Percentiles rank a stretch among this genome's conserved stretches.
Evolutionary conservation across 192 early-diverging fungal genomes (phyloP).

Genomic region (Backusella australiensis): DNA sequence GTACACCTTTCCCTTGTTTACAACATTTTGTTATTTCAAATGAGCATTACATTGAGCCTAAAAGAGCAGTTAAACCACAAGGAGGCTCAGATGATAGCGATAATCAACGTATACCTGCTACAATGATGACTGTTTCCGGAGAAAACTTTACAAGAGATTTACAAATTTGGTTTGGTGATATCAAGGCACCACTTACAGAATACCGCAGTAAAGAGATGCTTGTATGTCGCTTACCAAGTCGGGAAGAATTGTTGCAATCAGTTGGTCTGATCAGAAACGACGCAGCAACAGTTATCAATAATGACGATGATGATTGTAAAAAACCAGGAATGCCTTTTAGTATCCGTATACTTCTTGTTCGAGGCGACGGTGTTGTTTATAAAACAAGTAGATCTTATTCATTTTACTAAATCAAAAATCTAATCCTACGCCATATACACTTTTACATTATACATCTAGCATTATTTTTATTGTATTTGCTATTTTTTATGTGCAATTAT

Average conservation of each 20-base stretch:
- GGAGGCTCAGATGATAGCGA: neutral
- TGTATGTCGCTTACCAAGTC: slow-evolving; percentile 40
- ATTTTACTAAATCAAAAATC: slow-evolving; percentile 5
- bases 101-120: neutral
- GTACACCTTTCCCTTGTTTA: neutral
- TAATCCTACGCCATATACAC: neutral
- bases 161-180: slow-evolving; percentile 57
- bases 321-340: slow-evolving; percentile 24
- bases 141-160: slow-evolving; percentile 65
- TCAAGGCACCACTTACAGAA: slow-evolving; percentile 19
- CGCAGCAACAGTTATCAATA: neutral
- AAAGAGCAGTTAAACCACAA: neutral
- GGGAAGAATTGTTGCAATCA: slow-evolving; percentile 3
- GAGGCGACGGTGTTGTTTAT: slow-evolving; percentile 38
- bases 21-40: slow-evolving; percentile 32
- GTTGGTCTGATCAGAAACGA: slow-evolving; percentile 2
- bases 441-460: neutral
- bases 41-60: neutral
- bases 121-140: slow-evolving; percentile 46
- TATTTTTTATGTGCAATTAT: slow-evolving; percentile 2
- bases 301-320: slow-evolving; percentile 13
- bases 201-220: slow-evolving; percentile 42
- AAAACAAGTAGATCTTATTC: slow-evolving; percentile 26
- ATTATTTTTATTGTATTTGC: neutral
- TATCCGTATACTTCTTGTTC: slow-evolving; percentile 31